A percentile compares a stretch with the other conserved stretches of the same genome.
These are phyloP conservation scores for Gnetum montanum DNA, from an alignment of 75 land plant genomes.

Conservation along the genomic window DNA sequence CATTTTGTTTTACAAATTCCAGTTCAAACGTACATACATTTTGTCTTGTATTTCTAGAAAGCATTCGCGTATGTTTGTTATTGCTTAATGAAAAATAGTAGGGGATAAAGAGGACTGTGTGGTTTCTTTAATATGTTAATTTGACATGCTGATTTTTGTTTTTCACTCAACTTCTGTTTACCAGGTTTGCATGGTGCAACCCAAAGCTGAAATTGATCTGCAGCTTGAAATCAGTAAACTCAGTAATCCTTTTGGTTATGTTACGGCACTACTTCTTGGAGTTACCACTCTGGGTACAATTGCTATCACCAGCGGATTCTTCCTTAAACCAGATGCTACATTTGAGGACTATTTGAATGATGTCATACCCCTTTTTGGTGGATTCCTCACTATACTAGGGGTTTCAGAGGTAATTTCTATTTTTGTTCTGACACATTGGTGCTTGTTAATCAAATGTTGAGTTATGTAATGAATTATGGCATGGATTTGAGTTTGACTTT, in stretches of 20 bases:
- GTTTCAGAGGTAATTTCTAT: constrained; percentile 74
- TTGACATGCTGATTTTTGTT: too few species aligned
- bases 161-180: too few species aligned
- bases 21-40: too few species aligned
- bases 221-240: constrained; percentile 69
- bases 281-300: constrained; percentile 89
- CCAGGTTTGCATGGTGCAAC: constrained; percentile 92
- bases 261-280: constrained; percentile 49
- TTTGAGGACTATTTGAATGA: constrained; percentile 77
- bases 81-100: too few species aligned
- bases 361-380: constrained; percentile 82
- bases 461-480: constrained; percentile 79
- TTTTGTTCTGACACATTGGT: constrained; percentile 45
- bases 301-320: constrained; percentile 89
- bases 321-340: constrained; percentile 77
- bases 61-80: too few species aligned
- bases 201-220: constrained; percentile 86
- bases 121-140: too few species aligned
- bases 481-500: too few species aligned
- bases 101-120: too few species aligned
- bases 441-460: constrained; percentile 68
- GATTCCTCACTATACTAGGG: constrained; percentile 69
- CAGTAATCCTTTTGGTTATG: constrained; percentile 74
- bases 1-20: too few species aligned
- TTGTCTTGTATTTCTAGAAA: too few species aligned